phyloP scores from a whole-genome alignment of 176 grass and related monocot genomes.

The Tillandsia fasciculata region DNA sequence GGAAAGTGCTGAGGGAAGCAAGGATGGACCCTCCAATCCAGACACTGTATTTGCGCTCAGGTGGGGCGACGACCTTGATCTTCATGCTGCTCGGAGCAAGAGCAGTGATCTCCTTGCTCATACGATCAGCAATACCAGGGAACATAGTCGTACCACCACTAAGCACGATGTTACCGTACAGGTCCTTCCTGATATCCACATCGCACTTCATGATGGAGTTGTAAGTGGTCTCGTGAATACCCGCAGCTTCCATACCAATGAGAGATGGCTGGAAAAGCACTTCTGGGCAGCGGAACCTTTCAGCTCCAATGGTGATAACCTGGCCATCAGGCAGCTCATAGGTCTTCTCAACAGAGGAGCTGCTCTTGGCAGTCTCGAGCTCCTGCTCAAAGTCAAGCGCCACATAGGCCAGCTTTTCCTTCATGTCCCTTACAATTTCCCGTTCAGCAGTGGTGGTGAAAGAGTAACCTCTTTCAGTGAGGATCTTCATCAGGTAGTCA shows the following conservation, averaged over 20 bases:
- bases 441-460: conserved; percentile 28
- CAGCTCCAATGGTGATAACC: conserved; percentile 39
- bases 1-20: too few relatives aligned
- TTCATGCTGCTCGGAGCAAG: too few relatives aligned
- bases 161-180: conserved; percentile 43
- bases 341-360: conserved; percentile 41
- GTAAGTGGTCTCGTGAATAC: conserved; percentile 38
- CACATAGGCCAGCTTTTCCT: too few relatives aligned
- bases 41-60: too few relatives aligned
- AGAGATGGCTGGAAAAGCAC: conserved; percentile 41
- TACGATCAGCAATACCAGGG: too few relatives aligned
- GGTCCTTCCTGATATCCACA: conserved; percentile 26
- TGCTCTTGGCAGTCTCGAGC: conserved; percentile 29
- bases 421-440: too few relatives aligned
- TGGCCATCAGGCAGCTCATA: conserved; percentile 41
- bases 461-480: conserved; percentile 38
- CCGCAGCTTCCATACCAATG: conserved; percentile 41
- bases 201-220: too few relatives aligned
- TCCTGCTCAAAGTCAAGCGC: conserved; percentile 37
- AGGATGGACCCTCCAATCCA: too few relatives aligned
- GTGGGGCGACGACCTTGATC: too few relatives aligned
- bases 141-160: conserved; percentile 33
- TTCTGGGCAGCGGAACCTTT: conserved; percentile 39
- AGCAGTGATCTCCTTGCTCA: too few relatives aligned
- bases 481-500: conserved; percentile 37